Evolutionary conservation across 345 rosid genomes (phyloP), one percentile per base, ranked within the genome.

Genomic region (Orychophragmus violaceus): DNA sequence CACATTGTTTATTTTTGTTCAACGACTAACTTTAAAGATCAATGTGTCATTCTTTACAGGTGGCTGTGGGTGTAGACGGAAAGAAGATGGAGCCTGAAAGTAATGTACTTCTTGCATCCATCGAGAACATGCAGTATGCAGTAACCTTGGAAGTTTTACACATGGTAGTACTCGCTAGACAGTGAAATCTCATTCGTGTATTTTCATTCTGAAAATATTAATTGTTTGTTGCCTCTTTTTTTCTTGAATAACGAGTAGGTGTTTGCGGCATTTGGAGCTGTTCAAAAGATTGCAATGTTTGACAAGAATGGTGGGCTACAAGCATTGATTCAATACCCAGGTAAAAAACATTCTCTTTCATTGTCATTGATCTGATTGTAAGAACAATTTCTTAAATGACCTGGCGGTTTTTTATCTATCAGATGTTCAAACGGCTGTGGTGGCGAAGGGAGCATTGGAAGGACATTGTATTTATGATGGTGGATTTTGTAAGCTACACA

Each of bases 121-220:
- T 95, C 23, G 99, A 95, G 82, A 95, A 95, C 76, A 95, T 95
- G 99, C 99, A 91, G 71, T 91, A 95, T 79, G 96, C 95, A 60
- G 97, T 95, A 75, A 89, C 99, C 46, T 83, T 95, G 84, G 98
- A 95, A 76, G 97, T 87, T 52, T 68, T 95, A 42, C 94, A 91
- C 79, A 89, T 77, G 98, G 99, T 95, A 86, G 56, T 64, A 53
- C 5, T 22, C 9, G 7, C 23, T 45, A 46, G 22, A 11, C 27
- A 24, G 12, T 25, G 68, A 32, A 48, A 18, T 44, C 30, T 60
- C 65, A 6, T 14, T n/a, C n/a, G n/a, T 63, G 48, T 24, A 16
- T 22, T 21, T n/a, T 51, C 37, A 54, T 51, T 54, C 36, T 44
- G 16, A 24, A 59, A 1, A 32, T 49, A 53, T 55, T 37, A n/a